These are phyloP conservation scores for Phytophthora macrochlamydospora DNA, from an alignment of 352 stramenopile species.

Conservation along the genomic window DNA sequence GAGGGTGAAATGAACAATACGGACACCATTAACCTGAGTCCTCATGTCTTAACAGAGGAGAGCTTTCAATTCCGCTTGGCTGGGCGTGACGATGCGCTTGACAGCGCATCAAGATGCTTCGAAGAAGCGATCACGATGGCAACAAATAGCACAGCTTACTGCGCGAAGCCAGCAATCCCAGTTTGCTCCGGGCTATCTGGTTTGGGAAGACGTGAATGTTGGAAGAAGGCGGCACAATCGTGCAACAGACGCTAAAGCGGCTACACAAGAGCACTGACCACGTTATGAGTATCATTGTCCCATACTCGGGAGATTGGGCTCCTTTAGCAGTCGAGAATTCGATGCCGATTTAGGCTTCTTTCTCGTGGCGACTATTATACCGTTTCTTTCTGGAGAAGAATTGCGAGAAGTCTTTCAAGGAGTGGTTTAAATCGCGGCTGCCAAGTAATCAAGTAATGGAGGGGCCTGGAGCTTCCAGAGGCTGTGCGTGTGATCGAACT, in stretches of 20 bases:
- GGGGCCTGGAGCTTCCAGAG: neutral
- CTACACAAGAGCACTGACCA: neutral
- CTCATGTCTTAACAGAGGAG: slow-evolving; percentile 12
- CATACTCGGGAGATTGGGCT: slow-evolving; percentile 24
- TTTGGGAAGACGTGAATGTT: slow-evolving; percentile 42
- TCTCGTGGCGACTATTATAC: slow-evolving; percentile 39
- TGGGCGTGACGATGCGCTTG: slow-evolving; percentile 14
- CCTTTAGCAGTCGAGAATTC: slow-evolving; percentile 23
- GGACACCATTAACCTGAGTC: neutral
- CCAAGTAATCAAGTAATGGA: neutral
- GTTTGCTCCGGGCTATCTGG: slow-evolving; percentile 25
- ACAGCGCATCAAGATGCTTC: slow-evolving; percentile 11
- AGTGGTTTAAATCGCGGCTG: too few relatives aligned
- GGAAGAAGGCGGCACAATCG: slow-evolving; percentile 35
- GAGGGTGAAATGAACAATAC: slow-evolving; percentile 20
- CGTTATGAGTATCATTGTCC: slow-evolving; percentile 32
- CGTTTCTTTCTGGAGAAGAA: slow-evolving; percentile 21
- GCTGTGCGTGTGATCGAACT: slow-evolving; percentile 11
- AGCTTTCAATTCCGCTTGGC: slow-evolving; percentile 21
- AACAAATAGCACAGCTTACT: neutral
- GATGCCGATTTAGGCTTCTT: slow-evolving; percentile 43
- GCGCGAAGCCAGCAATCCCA: slow-evolving; percentile 10
- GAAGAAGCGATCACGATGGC: slow-evolving; percentile 2
- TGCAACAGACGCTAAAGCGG: slow-evolving; percentile 28
- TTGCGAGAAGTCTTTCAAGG: too few relatives aligned